phyloP scores from a whole-genome alignment of 2,329 filamentous ascomycete species.

The Xylaria sp. region DNA sequence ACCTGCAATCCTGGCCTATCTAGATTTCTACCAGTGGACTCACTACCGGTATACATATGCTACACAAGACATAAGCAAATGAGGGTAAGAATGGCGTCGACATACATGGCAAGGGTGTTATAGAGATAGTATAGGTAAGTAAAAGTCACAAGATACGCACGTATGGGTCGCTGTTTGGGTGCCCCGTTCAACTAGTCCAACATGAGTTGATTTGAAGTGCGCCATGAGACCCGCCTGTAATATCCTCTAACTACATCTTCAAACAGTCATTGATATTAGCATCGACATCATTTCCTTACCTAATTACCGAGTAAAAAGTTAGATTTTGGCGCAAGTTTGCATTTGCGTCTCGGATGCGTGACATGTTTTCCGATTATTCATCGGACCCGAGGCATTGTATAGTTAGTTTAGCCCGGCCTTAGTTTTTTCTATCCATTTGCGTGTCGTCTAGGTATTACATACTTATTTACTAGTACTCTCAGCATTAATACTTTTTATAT shows the following conservation, averaged over 20 bases:
- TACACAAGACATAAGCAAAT: constrained; percentile 20
- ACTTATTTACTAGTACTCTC: background rate
- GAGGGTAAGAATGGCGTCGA: constrained; percentile 13
- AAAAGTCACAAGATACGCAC: constrained; percentile 2
- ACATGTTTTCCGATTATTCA: constrained; percentile 16
- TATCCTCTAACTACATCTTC: constrained; percentile 2
- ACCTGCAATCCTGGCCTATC: constrained; percentile 13
- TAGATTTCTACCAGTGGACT: background rate
- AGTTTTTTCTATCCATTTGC: background rate
- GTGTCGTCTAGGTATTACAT: background rate
- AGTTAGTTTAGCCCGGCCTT: background rate
- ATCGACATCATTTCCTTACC: constrained; percentile 27
- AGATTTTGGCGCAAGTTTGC: background rate
- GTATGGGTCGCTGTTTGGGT: constrained; percentile 21
- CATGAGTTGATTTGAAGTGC: constrained; percentile 21
- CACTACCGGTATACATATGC: background rate
- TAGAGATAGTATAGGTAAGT: background rate
- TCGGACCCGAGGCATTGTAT: background rate
- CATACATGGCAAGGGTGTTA: constrained; percentile 4
- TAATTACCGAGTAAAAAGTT: constrained; percentile 11
- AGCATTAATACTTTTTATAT: background rate
- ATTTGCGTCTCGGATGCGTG: constrained; percentile 10
- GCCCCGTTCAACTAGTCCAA: background rate
- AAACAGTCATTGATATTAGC: constrained; percentile 29
- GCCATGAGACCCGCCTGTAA: constrained; percentile 16